A percentile compares a stretch with the other conserved stretches of the same genome.
phyloP scores from a whole-genome alignment of 2,329 filamentous ascomycete species.

The Epichloe brachyelytri region DNA sequence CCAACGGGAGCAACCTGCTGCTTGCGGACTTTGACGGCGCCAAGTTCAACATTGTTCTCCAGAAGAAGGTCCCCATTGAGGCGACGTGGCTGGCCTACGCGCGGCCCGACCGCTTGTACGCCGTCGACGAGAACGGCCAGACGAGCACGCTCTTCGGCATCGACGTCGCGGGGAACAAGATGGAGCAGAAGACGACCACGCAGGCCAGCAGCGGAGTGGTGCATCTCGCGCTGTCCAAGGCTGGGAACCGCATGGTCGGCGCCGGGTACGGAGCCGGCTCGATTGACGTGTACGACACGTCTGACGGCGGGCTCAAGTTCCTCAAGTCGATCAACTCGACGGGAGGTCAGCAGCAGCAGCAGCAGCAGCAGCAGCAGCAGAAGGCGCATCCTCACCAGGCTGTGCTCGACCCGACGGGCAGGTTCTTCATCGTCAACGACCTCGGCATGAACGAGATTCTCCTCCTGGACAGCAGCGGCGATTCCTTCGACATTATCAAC shows the following conservation, averaged over 20 bases:
- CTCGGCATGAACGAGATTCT: conserved; percentile 36
- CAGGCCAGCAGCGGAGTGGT: conserved; percentile 31
- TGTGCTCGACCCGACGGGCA: conserved; percentile 33
- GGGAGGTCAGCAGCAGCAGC: conserved; percentile 15
- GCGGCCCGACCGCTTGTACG: conserved; percentile 27
- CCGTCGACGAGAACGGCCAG: conserved; percentile 33
- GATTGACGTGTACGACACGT: conserved; percentile 34
- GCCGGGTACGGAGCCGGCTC: conserved; percentile 27
- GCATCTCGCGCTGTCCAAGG: conserved; percentile 32
- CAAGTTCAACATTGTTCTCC: conserved; percentile 24
- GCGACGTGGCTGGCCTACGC: conserved; percentile 35
- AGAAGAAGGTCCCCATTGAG: conserved; percentile 20
- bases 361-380: conserved; percentile 15
- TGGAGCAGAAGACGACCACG: conserved; percentile 13
- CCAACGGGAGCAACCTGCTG: conserved; percentile 26
- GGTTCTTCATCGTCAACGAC: conserved; percentile 35
- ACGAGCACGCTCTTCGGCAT: conserved; percentile 27
- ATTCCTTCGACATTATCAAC: conserved; percentile 25
- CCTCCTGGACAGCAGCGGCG: conserved; percentile 30
- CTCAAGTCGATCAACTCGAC: conserved; percentile 25
- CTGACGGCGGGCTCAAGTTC: conserved; percentile 22
- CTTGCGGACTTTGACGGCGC: conserved; percentile 28
- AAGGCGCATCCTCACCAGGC: conserved; percentile 33
- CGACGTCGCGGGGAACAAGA: conserved; percentile 18
- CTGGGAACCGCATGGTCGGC: conserved; percentile 31